Evolutionary conservation across 495 filamentous ascomycete genomes (phyloP).

Genomic region (Podospora pseudoanserina): DNA sequence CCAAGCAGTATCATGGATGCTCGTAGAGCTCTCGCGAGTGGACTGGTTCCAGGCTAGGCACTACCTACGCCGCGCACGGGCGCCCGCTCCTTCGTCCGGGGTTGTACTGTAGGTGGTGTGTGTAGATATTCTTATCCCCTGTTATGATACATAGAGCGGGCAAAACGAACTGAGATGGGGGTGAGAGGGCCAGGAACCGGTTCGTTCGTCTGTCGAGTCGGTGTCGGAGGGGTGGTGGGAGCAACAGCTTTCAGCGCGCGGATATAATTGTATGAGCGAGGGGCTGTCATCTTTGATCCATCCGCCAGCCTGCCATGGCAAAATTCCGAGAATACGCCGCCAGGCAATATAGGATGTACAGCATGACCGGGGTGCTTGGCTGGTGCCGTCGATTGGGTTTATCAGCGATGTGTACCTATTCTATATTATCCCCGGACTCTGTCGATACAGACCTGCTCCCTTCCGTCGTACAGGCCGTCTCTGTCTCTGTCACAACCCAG

Average conservation of each 20-base stretch:
- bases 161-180: background rate
- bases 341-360: slow-evolving; percentile 8
- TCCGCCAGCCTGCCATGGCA: background rate
- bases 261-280: slow-evolving; percentile 13
- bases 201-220: background rate
- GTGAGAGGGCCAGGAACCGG: background rate
- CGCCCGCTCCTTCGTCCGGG: background rate
- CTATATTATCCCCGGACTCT: background rate
- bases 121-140: background rate
- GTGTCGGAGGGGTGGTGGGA: slow-evolving; percentile 2
- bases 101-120: background rate
- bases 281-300: background rate
- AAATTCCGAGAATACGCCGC: slow-evolving; percentile 28
- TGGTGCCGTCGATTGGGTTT: background rate
- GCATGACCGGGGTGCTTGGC: background rate
- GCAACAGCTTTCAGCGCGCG: slow-evolving; percentile 8
- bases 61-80: slow-evolving; percentile 11
- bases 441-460: background rate
- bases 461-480: background rate
- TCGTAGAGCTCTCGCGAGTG: background rate
- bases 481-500: background rate
- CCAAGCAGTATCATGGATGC: background rate
- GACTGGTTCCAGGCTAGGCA: background rate
- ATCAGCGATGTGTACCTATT: slow-evolving; percentile 1
- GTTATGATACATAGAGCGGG: background rate